These are phyloP conservation scores for Rhodotorula kratochvilovae DNA, from an alignment of 768 basidiomycete genomes.

Conservation along the genomic window DNA sequence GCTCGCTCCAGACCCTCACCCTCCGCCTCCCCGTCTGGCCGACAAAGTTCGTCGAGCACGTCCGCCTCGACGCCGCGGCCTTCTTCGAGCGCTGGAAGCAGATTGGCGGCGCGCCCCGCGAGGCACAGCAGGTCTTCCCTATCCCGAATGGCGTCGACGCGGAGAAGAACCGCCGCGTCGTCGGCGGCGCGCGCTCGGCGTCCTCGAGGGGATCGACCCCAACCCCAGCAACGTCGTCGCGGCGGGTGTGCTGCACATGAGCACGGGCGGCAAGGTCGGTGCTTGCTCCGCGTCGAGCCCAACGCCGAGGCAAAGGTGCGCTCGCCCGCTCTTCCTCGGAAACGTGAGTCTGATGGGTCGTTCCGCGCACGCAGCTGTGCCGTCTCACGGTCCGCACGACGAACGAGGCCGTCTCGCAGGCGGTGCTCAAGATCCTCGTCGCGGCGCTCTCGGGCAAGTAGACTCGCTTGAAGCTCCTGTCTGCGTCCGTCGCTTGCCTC, in stretches of 20 bases:
- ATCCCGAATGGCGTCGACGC: constrained; percentile 71
- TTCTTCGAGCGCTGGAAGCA: constrained; percentile 99
- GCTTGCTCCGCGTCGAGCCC: constrained; percentile 84
- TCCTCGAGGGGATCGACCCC: constrained; percentile 81
- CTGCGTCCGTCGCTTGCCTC: no score
- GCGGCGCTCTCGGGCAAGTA: constrained; percentile 9
- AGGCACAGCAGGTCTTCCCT: constrained; percentile 82
- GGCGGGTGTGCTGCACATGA: constrained; percentile 93
- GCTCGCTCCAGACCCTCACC: constrained; percentile 79
- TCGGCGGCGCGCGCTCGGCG: constrained; percentile 71
- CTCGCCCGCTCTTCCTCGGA: background rate
- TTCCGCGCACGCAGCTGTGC: constrained; percentile 65
- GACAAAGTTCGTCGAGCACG: constrained; percentile 89
- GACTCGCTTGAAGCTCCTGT: background rate
- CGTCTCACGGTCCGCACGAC: constrained; percentile 91
- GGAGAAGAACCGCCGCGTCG: constrained; percentile 65
- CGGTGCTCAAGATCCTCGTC: constrained; percentile 42
- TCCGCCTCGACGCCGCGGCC: constrained; percentile 71
- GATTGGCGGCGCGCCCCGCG: constrained; percentile 90
- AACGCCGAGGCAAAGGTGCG: constrained; percentile 90
- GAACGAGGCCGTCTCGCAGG: constrained; percentile 69
- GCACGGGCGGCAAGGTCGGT: constrained; percentile 87
- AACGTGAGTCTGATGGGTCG: no score
- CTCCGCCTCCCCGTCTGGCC: constrained; percentile 79
- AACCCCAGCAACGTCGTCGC: constrained; percentile 89